A percentile compares a stretch with the other conserved stretches of the same genome.
Evolutionary conservation across 2,329 filamentous ascomycete species (phyloP).

Genomic region (Calonectria multiphialidica): DNA sequence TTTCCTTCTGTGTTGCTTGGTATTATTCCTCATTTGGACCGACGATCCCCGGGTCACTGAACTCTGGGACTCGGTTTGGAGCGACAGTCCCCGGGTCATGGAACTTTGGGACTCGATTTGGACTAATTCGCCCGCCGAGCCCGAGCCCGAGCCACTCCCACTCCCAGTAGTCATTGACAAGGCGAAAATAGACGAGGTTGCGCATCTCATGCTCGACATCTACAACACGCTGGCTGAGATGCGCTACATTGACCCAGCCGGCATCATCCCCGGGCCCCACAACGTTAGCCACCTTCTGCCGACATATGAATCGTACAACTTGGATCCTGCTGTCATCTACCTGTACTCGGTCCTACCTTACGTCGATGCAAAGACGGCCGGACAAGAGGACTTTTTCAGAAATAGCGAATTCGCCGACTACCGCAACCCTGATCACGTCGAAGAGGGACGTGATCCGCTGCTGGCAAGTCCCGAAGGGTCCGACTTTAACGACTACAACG

Average conservation of each 20-base stretch:
- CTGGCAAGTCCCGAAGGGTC: conserved; percentile 25
- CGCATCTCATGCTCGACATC: conserved; percentile 1
- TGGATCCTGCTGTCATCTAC: conserved; percentile 39
- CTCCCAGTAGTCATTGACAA: background rate
- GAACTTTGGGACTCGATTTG: no score
- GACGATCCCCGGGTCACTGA: background rate
- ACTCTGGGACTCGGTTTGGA: background rate
- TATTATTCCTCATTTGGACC: background rate
- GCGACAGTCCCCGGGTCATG: background rate
- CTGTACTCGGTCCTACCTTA: conserved; percentile 44
- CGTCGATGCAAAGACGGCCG: conserved; percentile 7
- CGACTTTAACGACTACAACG: conserved; percentile 28
- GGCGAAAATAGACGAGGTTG: conserved; percentile 5
- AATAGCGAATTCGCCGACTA: conserved; percentile 36
- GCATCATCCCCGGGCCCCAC: conserved; percentile 4
- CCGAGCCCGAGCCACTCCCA: no score
- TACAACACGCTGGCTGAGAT: conserved; percentile 2
- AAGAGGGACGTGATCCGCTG: conserved; percentile 29
- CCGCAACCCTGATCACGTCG: conserved; percentile 19
- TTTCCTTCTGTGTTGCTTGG: background rate
- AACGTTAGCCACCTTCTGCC: background rate
- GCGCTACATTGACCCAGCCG: background rate
- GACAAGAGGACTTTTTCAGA: conserved; percentile 33
- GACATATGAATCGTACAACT: background rate
- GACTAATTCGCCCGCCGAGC: no score